Evolutionary conservation across 441 rosid genomes (phyloP).

Genomic region (Viola pubescens): DNA sequence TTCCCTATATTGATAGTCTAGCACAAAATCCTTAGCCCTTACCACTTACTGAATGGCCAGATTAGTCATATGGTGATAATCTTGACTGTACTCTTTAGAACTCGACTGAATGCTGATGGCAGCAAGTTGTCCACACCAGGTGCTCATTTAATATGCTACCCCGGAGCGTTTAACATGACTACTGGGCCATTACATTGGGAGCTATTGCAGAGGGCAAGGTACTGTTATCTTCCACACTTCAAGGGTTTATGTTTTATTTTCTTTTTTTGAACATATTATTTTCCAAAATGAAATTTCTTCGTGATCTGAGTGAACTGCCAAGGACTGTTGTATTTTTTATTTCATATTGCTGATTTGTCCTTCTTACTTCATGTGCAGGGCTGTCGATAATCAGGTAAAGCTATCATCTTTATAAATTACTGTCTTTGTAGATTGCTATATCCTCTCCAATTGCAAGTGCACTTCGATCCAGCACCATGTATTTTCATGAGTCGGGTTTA

Average conservation of each 20-base stretch:
- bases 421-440: not conserved
- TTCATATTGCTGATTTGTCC: slow-evolving; percentile 15
- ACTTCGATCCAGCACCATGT: not conserved
- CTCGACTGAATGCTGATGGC: slow-evolving; percentile 14
- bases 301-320: not conserved
- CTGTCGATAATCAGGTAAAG: slow-evolving; percentile 83
- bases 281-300: not conserved
- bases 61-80: not conserved
- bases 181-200: slow-evolving; percentile 99
- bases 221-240: slow-evolving; percentile 6
- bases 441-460: not conserved
- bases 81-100: slow-evolving; percentile 1
- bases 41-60: not conserved
- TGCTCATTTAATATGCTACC: slow-evolving; percentile 92
- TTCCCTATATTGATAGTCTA: no score
- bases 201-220: slow-evolving; percentile 90
- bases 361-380: slow-evolving; percentile 55
- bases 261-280: not conserved
- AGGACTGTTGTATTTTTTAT: not conserved
- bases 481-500: not conserved
- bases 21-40: not conserved
- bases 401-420: not conserved
- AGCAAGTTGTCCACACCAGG: slow-evolving; percentile 39
- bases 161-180: slow-evolving; percentile 97
- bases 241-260: not conserved